phyloP scores from a whole-genome alignment of 83 land plant species.

The Diphasiastrum complanatum region DNA sequence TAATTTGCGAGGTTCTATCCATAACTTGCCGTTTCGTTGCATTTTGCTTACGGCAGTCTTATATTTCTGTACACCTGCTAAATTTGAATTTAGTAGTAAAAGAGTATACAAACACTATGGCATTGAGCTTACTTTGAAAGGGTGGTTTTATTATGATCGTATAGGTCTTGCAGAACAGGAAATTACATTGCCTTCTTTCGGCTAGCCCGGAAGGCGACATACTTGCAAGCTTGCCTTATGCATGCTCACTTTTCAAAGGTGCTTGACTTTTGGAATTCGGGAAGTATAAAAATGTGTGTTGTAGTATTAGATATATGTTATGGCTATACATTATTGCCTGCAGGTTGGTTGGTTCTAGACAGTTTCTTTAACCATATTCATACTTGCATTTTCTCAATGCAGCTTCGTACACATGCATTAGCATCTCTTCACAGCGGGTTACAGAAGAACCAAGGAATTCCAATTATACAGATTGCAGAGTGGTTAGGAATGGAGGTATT shows the following conservation, averaged over 20 bases:
- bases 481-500: constrained; percentile 96
- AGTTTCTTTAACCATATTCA: not conserved
- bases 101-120: not conserved
- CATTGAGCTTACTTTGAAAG: no score
- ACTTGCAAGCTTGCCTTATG: constrained; percentile 97
- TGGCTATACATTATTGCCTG: not conserved
- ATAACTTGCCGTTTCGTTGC: no score
- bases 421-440: constrained; percentile 79
- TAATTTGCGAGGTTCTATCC: not conserved
- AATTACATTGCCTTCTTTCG: constrained; percentile 87
- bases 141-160: constrained; percentile 1
- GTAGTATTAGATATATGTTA: constrained; percentile 3
- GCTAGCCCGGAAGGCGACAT: constrained; percentile 72
- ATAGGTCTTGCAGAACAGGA: constrained; percentile 83
- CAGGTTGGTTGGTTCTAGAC: not conserved
- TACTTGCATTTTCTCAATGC: not conserved
- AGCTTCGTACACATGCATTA: constrained; percentile 86
- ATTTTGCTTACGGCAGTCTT: no score
- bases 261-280: not conserved
- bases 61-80: no score
- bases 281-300: not conserved
- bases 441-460: constrained; percentile 83
- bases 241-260: constrained; percentile 99
- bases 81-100: not conserved
- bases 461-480: constrained; percentile 47